phyloP scores from a whole-genome alignment of 2,329 filamentous ascomycete species.

The Pyrenophora tritici-repentis region DNA sequence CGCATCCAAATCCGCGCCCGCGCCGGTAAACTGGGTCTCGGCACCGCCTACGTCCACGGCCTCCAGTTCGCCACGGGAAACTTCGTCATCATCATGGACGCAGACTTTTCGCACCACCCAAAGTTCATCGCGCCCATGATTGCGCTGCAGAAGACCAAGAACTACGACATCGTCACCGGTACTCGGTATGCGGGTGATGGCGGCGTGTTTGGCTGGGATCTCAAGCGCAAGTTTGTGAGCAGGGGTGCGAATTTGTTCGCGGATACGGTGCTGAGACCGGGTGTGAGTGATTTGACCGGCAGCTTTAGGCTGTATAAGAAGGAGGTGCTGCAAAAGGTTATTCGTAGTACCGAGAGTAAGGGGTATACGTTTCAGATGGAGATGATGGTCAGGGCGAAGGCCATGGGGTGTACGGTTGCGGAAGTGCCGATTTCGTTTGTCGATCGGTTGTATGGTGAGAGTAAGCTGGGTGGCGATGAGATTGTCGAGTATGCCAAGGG shows the following conservation, averaged over 20 bases:
- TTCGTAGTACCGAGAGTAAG: conserved; percentile 88
- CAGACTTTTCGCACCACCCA: conserved; percentile 98
- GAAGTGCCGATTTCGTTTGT: conserved; percentile 95
- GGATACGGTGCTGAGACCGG: conserved; percentile 88
- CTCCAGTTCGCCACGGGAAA: conserved; percentile 89
- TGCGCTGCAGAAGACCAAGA: conserved; percentile 71
- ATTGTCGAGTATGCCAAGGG: conserved; percentile 93
- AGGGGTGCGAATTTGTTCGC: conserved; percentile 93
- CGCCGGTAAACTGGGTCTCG: conserved; percentile 93
- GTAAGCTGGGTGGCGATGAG: conserved; percentile 91
- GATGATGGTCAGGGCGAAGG: conserved; percentile 97
- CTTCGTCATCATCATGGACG: conserved; percentile 99
- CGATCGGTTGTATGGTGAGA: conserved; percentile 92
- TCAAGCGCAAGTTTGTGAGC: conserved; percentile 77
- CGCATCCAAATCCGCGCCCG: conserved; percentile 86
- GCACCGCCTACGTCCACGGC: conserved; percentile 94
- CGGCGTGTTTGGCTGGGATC: conserved; percentile 95
- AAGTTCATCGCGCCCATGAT: conserved; percentile 99
- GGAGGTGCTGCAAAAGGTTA: conserved; percentile 84
- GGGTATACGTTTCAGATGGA: conserved; percentile 99
- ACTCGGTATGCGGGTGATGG: conserved; percentile 86
- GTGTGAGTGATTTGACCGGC: conserved; percentile 93
- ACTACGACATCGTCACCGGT: conserved; percentile 96
- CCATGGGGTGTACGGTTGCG: conserved; percentile 89
- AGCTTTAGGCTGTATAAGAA: conserved; percentile 96